Base-by-base conservation (phyloP, 2,329 filamentous ascomycete species). In the Arthrobotrys musiformis region DNA sequence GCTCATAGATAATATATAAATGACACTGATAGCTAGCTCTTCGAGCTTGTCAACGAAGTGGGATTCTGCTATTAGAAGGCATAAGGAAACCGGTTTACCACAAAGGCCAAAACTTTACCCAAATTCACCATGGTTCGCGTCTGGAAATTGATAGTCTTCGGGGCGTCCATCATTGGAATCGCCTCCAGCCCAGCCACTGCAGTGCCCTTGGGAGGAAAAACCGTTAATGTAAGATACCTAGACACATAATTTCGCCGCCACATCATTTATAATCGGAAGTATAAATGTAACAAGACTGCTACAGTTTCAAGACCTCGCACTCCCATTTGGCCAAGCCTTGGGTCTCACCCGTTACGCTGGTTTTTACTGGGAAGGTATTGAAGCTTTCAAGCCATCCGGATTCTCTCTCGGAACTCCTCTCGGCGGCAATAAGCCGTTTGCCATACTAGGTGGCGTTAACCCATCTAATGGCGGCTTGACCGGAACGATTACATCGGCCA, bases 231-330 rank as follows among this genome's bases (percentile, higher is more conserved):
- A 63, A 30, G 26, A 61, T 35, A 24, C 2, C 40, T 56, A 70
- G n/a, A 48, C 17, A 40, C 19, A 42, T 19, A n/a, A 19, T 19
- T 17, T 15, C 48, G 19, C 15, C 52, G 6, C 11, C 9, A 15
- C 56, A 1, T 26, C 37, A 54, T 26, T n/a, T 13, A 6, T 17
- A 19, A 8, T 13, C 15, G 48, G 15, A 17, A 37, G 2, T 9
- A 17, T 17, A 5, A 15, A 44, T 33, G 24, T 30, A 63, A 70
- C 26, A n/a, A n/a, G 7, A 9, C 26, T 7, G 2, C 15, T 28
- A n/a, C n/a, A 64, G 68, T 72, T 72, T 33, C 33, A 64, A 48
- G 68, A 64, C 33, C 37, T 72, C 5, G 30, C 54, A 22, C 35
- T 48, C 6, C 68, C 58, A 37, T 7, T 64, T 11, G 35, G 37